These are phyloP conservation scores for Ilyonectria destructans DNA, from an alignment of 2,329 filamentous ascomycete species.

Conservation along the genomic window DNA sequence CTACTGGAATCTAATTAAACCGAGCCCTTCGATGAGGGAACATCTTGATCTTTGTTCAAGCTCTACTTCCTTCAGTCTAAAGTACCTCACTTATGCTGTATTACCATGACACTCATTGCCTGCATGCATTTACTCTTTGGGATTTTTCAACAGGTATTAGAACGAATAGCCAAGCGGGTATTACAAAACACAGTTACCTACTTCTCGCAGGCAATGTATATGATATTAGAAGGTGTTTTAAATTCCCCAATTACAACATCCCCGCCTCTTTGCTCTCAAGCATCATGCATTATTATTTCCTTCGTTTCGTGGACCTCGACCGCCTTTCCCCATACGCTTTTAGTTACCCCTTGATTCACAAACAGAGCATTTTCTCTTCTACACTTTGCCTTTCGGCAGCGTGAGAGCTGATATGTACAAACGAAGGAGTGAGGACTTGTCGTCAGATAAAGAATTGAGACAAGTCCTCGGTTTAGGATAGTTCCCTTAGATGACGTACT, in stretches of 20 bases:
- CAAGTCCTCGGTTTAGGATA: background rate
- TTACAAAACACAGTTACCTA: constrained; percentile 8
- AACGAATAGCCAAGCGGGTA: constrained; percentile 19
- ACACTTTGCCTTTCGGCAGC: background rate
- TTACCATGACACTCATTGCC: too few relatives aligned
- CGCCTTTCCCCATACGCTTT: background rate
- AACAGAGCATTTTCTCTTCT: constrained; percentile 6
- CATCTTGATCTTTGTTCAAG: background rate
- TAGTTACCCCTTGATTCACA: background rate
- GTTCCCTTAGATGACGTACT: constrained; percentile 62
- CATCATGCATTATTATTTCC: background rate
- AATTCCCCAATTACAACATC: constrained; percentile 2
- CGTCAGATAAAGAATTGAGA: constrained; percentile 6
- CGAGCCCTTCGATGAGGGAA: background rate
- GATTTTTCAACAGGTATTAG: background rate
- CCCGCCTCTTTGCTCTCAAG: background rate
- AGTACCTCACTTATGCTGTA: too few relatives aligned
- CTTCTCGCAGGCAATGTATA: constrained; percentile 15
- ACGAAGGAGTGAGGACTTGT: constrained; percentile 18
- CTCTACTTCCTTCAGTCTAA: background rate
- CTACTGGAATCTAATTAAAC: background rate
- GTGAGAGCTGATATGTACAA: constrained; percentile 14
- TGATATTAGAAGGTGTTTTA: constrained; percentile 25
- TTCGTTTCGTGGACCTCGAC: background rate
- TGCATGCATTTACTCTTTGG: too few relatives aligned